These are phyloP conservation scores for Avena insularis DNA, from an alignment of 176 grass and related monocot species.

Conservation along the genomic window DNA sequence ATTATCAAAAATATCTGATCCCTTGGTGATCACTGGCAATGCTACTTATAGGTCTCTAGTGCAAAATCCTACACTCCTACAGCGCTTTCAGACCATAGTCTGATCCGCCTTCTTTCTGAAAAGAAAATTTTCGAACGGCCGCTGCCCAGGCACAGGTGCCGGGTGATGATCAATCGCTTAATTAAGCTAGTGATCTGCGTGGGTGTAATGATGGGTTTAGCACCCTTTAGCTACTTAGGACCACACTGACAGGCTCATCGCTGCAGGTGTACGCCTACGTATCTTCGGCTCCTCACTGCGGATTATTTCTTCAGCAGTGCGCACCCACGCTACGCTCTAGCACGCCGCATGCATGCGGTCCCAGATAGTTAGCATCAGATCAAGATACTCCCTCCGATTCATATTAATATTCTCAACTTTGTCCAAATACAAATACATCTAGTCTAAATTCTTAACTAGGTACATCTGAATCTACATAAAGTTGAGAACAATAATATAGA, in stretches of 20 bases:
- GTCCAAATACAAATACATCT: no score
- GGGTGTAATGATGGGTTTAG: conserved; percentile 47
- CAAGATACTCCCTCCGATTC: not conserved
- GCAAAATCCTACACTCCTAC: not conserved
- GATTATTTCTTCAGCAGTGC: not conserved
- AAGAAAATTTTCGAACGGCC: not conserved
- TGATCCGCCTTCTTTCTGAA: not conserved
- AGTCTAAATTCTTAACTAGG: no score
- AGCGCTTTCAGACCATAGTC: not conserved
- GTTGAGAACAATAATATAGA: no score
- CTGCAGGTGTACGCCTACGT: not conserved
- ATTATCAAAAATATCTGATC: no score
- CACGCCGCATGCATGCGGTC: conserved; percentile 8
- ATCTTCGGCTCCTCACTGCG: not conserved
- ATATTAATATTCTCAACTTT: no score
- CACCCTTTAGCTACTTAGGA: not conserved
- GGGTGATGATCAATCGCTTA: conserved; percentile 32
- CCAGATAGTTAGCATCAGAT: not conserved
- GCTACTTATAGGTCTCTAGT: no score
- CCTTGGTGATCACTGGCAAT: no score
- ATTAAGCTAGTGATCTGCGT: not conserved
- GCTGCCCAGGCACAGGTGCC: not conserved
- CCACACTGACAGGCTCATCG: conserved; percentile 25
- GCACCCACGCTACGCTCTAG: not conserved
- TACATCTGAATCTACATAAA: no score